Evolutionary conservation across 768 basidiomycete species (phyloP).

Genomic region (Heimioporus sp.): DNA sequence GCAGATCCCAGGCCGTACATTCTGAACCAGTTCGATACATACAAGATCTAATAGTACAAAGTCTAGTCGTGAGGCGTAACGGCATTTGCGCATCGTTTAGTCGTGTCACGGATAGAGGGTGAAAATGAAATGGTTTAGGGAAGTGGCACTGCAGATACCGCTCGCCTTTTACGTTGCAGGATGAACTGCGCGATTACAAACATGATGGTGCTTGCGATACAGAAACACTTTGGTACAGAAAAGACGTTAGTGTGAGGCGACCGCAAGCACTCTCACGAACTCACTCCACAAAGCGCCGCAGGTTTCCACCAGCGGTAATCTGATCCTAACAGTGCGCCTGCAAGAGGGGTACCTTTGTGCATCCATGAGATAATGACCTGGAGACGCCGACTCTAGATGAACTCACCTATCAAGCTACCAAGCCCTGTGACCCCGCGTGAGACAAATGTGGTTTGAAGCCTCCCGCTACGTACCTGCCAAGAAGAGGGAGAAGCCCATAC

Average conservation of each 20-base stretch:
- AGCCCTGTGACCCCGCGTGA: constrained; percentile 14
- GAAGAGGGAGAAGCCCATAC: constrained; percentile 50
- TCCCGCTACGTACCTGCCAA: constrained; percentile 37
- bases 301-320: constrained; percentile 56
- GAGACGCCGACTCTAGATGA: not conserved
- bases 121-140: not conserved
- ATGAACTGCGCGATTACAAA: constrained; percentile 12
- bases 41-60: not conserved
- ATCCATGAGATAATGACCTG: constrained; percentile 20
- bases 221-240: constrained; percentile 11
- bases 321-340: constrained; percentile 52
- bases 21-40: not conserved
- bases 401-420: constrained; percentile 23
- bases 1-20: too few relatives aligned
- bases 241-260: constrained; percentile 1
- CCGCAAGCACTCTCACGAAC: not conserved
- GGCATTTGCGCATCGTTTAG: not conserved
- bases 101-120: not conserved
- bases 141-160: not conserved
- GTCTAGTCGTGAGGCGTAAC: not conserved
- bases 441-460: not conserved
- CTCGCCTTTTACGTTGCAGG: constrained; percentile 1
- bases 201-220: constrained; percentile 13
- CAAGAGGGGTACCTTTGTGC: constrained; percentile 48
- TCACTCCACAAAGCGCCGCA: constrained; percentile 47